phyloP scores from a whole-genome alignment of 1,284 basidiomycete genomes.

The Moesziomyces globuligerus region DNA sequence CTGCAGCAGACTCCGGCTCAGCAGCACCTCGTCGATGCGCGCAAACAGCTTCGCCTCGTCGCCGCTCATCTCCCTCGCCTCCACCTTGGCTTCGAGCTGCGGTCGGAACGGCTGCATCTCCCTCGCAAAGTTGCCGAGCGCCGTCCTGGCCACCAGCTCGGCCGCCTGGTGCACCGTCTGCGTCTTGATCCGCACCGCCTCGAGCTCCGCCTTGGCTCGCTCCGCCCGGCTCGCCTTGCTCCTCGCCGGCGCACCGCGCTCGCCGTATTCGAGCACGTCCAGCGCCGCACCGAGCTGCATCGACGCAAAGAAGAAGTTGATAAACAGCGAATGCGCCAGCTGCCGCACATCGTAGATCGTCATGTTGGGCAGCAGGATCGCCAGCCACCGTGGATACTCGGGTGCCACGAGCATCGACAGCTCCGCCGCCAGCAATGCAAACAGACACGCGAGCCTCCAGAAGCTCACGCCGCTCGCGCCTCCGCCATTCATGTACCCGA shows the following conservation, averaged over 20 bases:
- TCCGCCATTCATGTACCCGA: constrained; percentile 73
- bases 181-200: constrained; percentile 9
- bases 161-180: constrained; percentile 1
- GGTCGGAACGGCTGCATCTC: constrained; percentile 13
- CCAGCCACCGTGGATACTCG: constrained; percentile 68
- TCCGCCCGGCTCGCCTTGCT: not conserved
- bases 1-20: constrained; percentile 22
- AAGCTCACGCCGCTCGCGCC: constrained; percentile 70
- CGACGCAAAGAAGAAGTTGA: constrained; percentile 77
- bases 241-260: constrained; percentile 10
- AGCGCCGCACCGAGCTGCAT: constrained; percentile 74
- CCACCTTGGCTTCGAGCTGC: not conserved
- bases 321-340: constrained; percentile 80
- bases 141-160: constrained; percentile 1
- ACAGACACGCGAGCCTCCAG: constrained; percentile 37
- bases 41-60: constrained; percentile 17
- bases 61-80: constrained; percentile 13
- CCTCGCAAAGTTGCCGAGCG: constrained; percentile 5
- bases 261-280: constrained; percentile 37
- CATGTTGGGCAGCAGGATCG: constrained; percentile 74
- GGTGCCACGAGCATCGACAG: constrained; percentile 56
- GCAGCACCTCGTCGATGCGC: constrained; percentile 16
- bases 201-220: constrained; percentile 8
- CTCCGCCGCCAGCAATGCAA: constrained; percentile 52
- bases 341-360: constrained; percentile 78